A percentile compares a stretch with the other conserved stretches of the same genome.
phyloP scores from a whole-genome alignment of 2,329 filamentous ascomycete species.

The Dendryphion nanum region DNA sequence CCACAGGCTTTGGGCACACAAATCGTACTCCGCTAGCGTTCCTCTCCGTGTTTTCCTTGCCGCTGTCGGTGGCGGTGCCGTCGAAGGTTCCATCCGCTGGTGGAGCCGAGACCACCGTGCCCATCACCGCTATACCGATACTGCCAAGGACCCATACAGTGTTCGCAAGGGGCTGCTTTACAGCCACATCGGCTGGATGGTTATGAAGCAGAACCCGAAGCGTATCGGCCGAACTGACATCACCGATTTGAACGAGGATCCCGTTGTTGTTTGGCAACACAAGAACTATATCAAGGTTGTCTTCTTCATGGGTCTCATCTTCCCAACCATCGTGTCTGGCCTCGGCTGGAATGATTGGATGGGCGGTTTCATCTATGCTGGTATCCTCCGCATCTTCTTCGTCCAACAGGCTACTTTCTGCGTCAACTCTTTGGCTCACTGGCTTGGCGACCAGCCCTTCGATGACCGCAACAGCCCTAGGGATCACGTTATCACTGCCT shows the following conservation, averaged over 20 bases:
- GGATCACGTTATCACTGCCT: conserved; percentile 44
- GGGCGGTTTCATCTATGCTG: conserved; percentile 52
- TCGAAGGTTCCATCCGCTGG: conserved; percentile 52
- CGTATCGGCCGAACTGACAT: conserved; percentile 52
- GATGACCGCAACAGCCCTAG: conserved; percentile 45
- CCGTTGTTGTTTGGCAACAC: conserved; percentile 52
- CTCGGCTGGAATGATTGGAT: conserved; percentile 51
- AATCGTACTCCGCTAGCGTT: conserved; percentile 45
- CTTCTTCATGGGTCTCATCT: conserved; percentile 48
- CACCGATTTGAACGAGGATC: conserved; percentile 52
- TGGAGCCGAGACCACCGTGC: conserved; percentile 52
- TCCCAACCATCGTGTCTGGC: conserved; percentile 50
- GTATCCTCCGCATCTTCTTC: conserved; percentile 53
- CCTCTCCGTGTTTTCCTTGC: conserved; percentile 51
- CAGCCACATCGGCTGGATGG: conserved; percentile 54
- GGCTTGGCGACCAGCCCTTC: conserved; percentile 49
- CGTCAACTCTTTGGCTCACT: conserved; percentile 55
- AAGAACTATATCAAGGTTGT: conserved; percentile 50
- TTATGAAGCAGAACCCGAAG: conserved; percentile 57
- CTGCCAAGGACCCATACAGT: conserved; percentile 53
- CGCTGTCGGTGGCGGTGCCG: conserved; percentile 48
- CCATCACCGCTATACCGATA: conserved; percentile 55
- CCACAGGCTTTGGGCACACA: conserved; percentile 72
- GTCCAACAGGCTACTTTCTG: conserved; percentile 56
- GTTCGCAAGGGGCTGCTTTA: conserved; percentile 53